phyloP scores from a whole-genome alignment of 768 basidiomycete species.

The Phanerodontia chrysosporium region DNA sequence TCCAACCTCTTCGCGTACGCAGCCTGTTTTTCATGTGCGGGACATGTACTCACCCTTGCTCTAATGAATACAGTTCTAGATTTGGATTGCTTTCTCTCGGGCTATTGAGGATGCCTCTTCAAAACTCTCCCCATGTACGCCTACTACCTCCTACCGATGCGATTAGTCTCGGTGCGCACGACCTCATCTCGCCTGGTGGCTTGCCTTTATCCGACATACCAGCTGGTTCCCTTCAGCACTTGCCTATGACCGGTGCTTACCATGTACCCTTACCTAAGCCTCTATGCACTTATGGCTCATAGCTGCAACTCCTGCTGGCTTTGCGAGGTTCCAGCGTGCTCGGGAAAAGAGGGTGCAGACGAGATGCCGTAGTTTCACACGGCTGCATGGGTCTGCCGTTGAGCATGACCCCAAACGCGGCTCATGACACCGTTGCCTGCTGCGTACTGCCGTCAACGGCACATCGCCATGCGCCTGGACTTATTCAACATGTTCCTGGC shows the following conservation, averaged over 20 bases:
- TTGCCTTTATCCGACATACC: not conserved
- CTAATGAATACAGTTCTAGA: slow-evolving; percentile 31
- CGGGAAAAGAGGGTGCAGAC: not conserved
- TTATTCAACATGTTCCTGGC: not conserved
- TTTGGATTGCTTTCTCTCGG: slow-evolving; percentile 7
- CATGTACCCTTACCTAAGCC: not conserved
- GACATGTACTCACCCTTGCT: not conserved
- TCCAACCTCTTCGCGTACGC: slow-evolving; percentile 74
- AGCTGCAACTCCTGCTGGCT: not conserved
- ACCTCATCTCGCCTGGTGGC: not conserved
- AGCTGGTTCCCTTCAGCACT: not conserved
- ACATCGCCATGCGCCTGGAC: not conserved
- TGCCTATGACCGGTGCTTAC: not conserved
- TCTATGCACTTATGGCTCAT: slow-evolving; percentile 3
- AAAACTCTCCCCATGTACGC: slow-evolving; percentile 37
- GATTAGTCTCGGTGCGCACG: not conserved
- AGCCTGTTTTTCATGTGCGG: slow-evolving; percentile 13
- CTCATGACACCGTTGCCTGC: not conserved
- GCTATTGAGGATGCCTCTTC: slow-evolving; percentile 14
- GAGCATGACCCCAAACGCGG: not conserved
- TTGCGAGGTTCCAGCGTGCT: not conserved
- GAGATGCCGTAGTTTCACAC: not conserved
- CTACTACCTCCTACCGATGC: slow-evolving; percentile 23
- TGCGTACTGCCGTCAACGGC: not conserved
- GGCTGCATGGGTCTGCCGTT: not conserved